phyloP scores from a whole-genome alignment of 352 stramenopile genomes.

The Thraustochytrium sp. region DNA sequence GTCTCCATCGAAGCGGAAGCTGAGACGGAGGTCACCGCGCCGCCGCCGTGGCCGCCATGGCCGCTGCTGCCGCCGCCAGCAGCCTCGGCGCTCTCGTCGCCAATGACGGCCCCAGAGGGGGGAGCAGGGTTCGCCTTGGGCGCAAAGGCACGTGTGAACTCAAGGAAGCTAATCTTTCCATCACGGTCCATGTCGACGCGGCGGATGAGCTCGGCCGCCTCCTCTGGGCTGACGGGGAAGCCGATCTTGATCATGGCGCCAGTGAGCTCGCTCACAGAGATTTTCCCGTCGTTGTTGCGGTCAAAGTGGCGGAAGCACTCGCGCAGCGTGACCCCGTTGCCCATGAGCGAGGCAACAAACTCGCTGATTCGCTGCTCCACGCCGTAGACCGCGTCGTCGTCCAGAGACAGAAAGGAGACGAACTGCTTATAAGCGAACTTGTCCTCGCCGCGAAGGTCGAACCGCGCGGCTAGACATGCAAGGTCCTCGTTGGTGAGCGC shows the following conservation, averaged over 20 bases:
- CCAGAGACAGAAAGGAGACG: slow-evolving; percentile 14
- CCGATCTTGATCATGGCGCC: slow-evolving; percentile 42
- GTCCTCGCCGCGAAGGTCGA: slow-evolving; percentile 22
- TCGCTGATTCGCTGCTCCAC: neutral
- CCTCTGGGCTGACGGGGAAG: neutral
- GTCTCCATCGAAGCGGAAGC: no score
- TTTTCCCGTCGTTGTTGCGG: slow-evolving; percentile 12
- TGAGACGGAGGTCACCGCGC: no score
- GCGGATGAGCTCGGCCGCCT: slow-evolving; percentile 21
- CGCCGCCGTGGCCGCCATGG: no score
- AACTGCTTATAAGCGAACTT: slow-evolving; percentile 36
- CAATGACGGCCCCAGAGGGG: neutral
- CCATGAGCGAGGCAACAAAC: slow-evolving; percentile 15
- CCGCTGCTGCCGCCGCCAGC: no score
- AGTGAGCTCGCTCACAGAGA: neutral
- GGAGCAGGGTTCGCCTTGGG: neutral
- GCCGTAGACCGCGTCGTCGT: slow-evolving; percentile 15
- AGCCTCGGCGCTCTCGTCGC: neutral
- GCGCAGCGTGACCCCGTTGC: neutral
- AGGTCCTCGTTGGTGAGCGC: slow-evolving; percentile 29
- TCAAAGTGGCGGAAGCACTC: slow-evolving; percentile 36
- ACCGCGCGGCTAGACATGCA: neutral
- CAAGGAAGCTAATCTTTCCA: slow-evolving; percentile 16
- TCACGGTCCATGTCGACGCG: slow-evolving; percentile 24
- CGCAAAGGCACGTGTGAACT: slow-evolving; percentile 18